Base-by-base conservation (phyloP, 441 rosid genomes). In the Gossypium gossypioides region DNA sequence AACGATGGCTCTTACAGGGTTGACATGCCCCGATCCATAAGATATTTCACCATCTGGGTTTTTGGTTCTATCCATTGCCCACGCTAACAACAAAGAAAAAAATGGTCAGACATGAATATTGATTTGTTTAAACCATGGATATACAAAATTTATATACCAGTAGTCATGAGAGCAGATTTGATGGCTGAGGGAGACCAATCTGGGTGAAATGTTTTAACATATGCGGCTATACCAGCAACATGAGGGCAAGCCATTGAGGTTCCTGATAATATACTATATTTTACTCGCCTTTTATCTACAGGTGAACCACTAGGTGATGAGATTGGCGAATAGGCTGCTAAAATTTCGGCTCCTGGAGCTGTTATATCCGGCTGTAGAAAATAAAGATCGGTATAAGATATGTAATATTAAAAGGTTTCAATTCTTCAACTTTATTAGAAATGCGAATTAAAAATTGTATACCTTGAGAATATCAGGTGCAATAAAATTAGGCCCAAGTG, bases 231-330 rank as follows among this genome's bases (percentile, higher is more conserved):
- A 19, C 85, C 86, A 9, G 89, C 76, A 50, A 78, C 81, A 54
- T 84, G 87, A 1, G 91, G 89, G 75, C 85, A 80, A 52, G 91
- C 42, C 89, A 86, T 83, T 42, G 88, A 86, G 59, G 91, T 91
- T 57, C 92, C 90, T 0, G 83, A 79, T 2, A 72, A 13, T 24
- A 72, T 25, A 68, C 68, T 68, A 48, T 65, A 82, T 22, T 66
- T 74, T 3, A 68, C 64, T 44, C 58, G 75, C 71, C 84, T 74
- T 12, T 61, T 29, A 50, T 46, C 25, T 19, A 25, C 8, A 40
- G 77, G 78, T 15, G 69, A 2, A 61, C 15, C 63, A 55, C 40
- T 32, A 32, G 40, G 40, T 32, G 40, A 6, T 32, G 40, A 32
- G 8, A 68, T 2, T 57, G 80, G 84, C 2, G 85, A 73, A 70